Percentiles rank a stretch among this genome's conserved stretches.
Evolutionary conservation across 2,329 filamentous ascomycete genomes (phyloP).

Genomic region (Macrophomina phaseolina): DNA sequence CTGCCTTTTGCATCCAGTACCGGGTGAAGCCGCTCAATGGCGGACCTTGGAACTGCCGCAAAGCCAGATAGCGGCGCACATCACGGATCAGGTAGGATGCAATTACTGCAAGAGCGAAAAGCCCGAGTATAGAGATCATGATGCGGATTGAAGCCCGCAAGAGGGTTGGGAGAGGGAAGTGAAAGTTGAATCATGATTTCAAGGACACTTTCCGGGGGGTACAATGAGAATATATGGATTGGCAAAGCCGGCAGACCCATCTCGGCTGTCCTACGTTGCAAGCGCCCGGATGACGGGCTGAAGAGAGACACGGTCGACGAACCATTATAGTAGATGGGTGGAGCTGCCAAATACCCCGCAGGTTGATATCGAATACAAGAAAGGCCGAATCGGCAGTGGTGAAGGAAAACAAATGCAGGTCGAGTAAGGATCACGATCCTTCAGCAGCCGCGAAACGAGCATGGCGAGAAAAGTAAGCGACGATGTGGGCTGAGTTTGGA

Average conservation of each 20-base stretch:
- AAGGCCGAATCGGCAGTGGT: not conserved
- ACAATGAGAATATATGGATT: not conserved
- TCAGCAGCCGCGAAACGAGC: not conserved
- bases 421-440: not conserved
- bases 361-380: not conserved
- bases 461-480: no score
- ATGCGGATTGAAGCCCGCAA: not conserved
- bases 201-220: not conserved
- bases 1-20: slow-evolving; percentile 45
- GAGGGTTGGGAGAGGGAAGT: not conserved
- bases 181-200: not conserved
- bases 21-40: slow-evolving; percentile 46
- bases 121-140: not conserved
- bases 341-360: slow-evolving; percentile 3
- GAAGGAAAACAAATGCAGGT: not conserved
- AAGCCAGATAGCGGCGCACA: slow-evolving; percentile 38
- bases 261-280: not conserved
- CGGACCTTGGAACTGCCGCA: slow-evolving; percentile 46
- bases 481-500: no score
- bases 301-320: not conserved
- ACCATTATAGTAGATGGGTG: not conserved
- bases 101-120: slow-evolving; percentile 29
- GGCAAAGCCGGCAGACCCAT: not conserved
- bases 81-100: slow-evolving; percentile 34
- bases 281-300: not conserved